Percentiles rank a stretch among this genome's conserved stretches.
Conservation (phyloP, 140 eudicot species). For the Artemisia princeps region DNA sequence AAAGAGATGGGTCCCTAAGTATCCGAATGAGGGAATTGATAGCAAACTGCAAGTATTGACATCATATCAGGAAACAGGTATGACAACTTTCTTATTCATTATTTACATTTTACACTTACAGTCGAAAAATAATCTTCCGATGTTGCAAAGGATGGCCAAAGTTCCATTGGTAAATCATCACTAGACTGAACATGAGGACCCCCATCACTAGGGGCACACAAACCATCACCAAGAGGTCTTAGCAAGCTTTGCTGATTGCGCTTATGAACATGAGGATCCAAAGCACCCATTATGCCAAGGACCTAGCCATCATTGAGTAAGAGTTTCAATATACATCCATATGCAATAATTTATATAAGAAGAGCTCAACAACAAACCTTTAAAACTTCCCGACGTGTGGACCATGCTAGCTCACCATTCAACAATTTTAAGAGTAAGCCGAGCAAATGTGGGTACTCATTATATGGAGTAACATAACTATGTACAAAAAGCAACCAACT, state of each 20-base stretch:
- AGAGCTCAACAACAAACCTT: constrained; percentile 43
- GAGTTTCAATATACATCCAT: constrained; percentile 15
- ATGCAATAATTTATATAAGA: background rate
- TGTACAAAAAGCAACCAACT: constrained; percentile 20
- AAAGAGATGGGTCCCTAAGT: constrained; percentile 92
- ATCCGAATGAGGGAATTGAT: constrained; percentile 87
- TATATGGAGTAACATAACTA: constrained; percentile 91
- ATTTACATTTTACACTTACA: constrained; percentile 37
- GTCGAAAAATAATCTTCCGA: constrained; percentile 92
- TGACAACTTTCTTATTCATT: constrained; percentile 1
- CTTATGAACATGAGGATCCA: constrained; percentile 91
- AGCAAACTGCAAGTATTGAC: constrained; percentile 64
- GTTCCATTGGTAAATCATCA: constrained; percentile 85
- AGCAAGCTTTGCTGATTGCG: constrained; percentile 74
- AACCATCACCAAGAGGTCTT: constrained; percentile 81
- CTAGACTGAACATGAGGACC: constrained; percentile 77
- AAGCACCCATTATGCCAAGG: constrained; percentile 95
- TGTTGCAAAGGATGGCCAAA: constrained; percentile 96
- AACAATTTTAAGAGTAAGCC: constrained; percentile 80
- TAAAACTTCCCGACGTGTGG: constrained; percentile 87
- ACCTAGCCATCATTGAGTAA: constrained; percentile 45
- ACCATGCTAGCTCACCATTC: constrained; percentile 94
- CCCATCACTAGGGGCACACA: constrained; percentile 62
- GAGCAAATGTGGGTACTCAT: constrained; percentile 75
- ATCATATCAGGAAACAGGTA: constrained; percentile 20